Conservation (phyloP, 1,139 yeast genomes). For the Wickerhamomyces sp. region DNA sequence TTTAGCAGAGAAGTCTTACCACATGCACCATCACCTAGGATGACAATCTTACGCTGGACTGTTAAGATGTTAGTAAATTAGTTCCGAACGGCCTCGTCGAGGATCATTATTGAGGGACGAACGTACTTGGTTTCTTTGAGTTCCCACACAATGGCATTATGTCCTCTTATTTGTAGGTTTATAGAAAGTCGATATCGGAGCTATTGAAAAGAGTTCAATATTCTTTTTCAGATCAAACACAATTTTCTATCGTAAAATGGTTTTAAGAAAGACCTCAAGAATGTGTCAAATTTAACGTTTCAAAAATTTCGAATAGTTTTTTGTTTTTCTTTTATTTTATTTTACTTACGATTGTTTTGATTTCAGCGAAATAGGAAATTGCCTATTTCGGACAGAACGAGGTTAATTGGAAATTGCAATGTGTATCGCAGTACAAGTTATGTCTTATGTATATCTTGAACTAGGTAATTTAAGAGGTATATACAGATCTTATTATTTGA, state of each 20-base stretch:
- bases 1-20: constrained; percentile 89
- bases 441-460: too few relatives aligned
- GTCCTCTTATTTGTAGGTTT: too few relatives aligned
- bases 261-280: too few relatives aligned
- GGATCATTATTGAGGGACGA: background rate
- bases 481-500: background rate
- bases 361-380: background rate
- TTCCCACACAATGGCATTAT: constrained; percentile 71
- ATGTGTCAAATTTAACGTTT: background rate
- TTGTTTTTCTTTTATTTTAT: background rate
- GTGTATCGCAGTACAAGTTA: too few relatives aligned
- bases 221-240: too few relatives aligned
- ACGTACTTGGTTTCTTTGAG: constrained; percentile 57
- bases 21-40: constrained; percentile 97
- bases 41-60: constrained; percentile 89
- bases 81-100: too few relatives aligned
- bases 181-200: too few relatives aligned
- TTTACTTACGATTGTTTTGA: background rate
- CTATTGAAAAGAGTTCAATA: too few relatives aligned
- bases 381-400: background rate
- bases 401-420: background rate
- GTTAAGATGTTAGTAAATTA: constrained; percentile 4
- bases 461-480: too few relatives aligned
- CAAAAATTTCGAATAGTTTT: too few relatives aligned
- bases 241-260: too few relatives aligned